Base-by-base conservation (phyloP, 805 yeast species). In the Starmerella roubikii region DNA sequence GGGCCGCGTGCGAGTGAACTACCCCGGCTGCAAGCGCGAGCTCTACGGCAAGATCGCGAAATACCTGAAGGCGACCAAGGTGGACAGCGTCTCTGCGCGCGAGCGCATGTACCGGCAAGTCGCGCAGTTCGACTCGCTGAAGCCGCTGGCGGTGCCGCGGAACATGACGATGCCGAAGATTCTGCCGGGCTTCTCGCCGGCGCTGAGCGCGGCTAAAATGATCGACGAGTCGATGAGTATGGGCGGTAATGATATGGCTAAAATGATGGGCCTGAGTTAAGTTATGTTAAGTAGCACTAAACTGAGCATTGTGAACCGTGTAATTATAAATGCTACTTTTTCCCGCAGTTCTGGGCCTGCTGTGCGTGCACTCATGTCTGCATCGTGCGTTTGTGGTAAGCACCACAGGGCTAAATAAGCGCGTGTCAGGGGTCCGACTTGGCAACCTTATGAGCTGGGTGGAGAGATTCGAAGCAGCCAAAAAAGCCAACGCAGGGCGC, bases 161-260 rank as follows among this genome's bases (percentile, higher is more conserved):
- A 94, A 94, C 11, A 79, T 81, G 67, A 73, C 68, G 52, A 79
- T 86, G 82, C 83, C 81, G 58, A 72, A 76, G 2, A 76, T 88
- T 32, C 83, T 86, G 12, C 98, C 98, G n/a, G 67, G 84, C 23
- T 84, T 78, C 52, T 78, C 93, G 38, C 74, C 78, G 16, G 74
- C 78, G 32, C 68, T 86, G 32, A 69, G 82, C 67, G 86, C 81
- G 23, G 84, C 81, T 51, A 95, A 95, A 37, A 75, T 76, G 68
- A 75, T 85, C 1, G 83, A 59, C 27, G 42, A 36, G 12, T 22
- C 38, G 18, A 40, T 44, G 48, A 44, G 37, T 35, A 40, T 39
- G 34, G 45, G 34, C 25, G 45, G 44, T 15, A 21, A 21, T 24
- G 41, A 38, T 13, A 44, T 44, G 47, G 47, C 47, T 15, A 35